Conservation (phyloP, 2,329 filamentous ascomycete genomes). For the Paraphoma sp. region DNA sequence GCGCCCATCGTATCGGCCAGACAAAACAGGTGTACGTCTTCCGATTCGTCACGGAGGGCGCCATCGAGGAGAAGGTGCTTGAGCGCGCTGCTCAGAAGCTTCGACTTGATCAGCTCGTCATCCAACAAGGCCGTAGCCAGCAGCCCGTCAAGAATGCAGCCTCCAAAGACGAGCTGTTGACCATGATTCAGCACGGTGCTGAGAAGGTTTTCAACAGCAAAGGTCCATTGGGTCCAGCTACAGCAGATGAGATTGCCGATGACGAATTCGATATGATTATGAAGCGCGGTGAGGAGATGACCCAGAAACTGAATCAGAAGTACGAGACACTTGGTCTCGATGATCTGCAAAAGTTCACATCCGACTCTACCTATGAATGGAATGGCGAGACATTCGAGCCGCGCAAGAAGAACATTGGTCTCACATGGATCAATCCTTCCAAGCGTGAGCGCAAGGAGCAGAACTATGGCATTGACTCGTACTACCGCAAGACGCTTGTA, state of each 20-base stretch:
- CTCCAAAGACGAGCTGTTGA: slow-evolving; percentile 93
- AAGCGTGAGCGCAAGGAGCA: slow-evolving; percentile 99
- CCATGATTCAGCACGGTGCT: slow-evolving; percentile 99
- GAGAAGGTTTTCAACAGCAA: slow-evolving; percentile 87
- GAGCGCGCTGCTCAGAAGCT: slow-evolving; percentile 97
- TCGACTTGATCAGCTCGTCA: slow-evolving; percentile 94
- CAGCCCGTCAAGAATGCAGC: slow-evolving; percentile 88
- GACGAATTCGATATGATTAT: slow-evolving; percentile 92
- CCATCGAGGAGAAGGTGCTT: slow-evolving; percentile 97
- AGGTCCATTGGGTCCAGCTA: slow-evolving; percentile 66
- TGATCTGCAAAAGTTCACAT: slow-evolving; percentile 96
- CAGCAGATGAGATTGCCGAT: slow-evolving; percentile 72
- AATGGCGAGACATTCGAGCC: slow-evolving; percentile 96
- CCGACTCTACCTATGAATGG: slow-evolving; percentile 98
- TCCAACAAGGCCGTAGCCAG: slow-evolving; percentile 95
- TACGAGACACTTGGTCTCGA: slow-evolving; percentile 98
- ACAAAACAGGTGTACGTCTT: slow-evolving; percentile 98
- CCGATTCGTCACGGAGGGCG: slow-evolving; percentile 95
- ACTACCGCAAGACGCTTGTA: slow-evolving; percentile 90
- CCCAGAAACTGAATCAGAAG: slow-evolving; percentile 86
- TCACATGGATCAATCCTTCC: slow-evolving; percentile 97
- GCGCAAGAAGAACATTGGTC: slow-evolving; percentile 81
- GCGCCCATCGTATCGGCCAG: slow-evolving; percentile 96
- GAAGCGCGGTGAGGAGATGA: slow-evolving; percentile 84
- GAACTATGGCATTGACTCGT: slow-evolving; percentile 98